Evolutionary conservation across 179 eudicot genomes (phyloP).

Genomic region (Vitellaria paradoxa): DNA sequence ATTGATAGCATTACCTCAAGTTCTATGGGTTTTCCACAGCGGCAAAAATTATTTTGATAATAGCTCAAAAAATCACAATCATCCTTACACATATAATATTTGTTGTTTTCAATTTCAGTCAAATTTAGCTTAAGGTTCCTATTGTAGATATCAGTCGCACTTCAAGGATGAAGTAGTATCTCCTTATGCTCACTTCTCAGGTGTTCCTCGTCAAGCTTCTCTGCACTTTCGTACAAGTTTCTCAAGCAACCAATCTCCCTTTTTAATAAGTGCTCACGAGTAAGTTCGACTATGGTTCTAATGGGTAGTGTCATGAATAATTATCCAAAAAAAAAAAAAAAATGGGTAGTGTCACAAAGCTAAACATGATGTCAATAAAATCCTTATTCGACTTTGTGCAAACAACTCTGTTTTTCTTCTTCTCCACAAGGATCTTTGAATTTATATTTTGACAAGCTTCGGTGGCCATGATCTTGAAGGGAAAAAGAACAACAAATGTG

Average conservation of each 20-base stretch:
- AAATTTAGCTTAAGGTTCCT: background rate
- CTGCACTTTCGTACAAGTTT: too few relatives aligned
- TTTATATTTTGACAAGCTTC: background rate
- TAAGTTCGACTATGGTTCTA: background rate
- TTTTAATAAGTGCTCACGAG: too few relatives aligned
- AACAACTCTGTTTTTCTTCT: conserved; percentile 4
- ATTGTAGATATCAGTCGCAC: background rate
- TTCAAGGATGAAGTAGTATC: background rate
- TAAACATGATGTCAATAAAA: too few relatives aligned
- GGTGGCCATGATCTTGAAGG: background rate
- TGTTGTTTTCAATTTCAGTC: background rate
- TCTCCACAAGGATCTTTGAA: background rate
- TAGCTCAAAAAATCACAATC: background rate
- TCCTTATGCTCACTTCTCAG: background rate
- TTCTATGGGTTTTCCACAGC: background rate
- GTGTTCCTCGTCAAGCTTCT: too few relatives aligned
- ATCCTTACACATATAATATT: background rate
- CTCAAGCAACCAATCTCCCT: too few relatives aligned
- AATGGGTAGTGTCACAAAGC: too few relatives aligned
- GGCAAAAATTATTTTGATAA: too few relatives aligned
- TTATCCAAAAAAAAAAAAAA: too few relatives aligned
- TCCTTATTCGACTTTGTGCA: background rate
- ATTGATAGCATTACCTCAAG: background rate
- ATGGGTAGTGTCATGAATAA: conserved; percentile 7
- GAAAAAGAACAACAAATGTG: background rate